phyloP scores from a whole-genome alignment of 305 asterid species.

The Fraxinus velutina region DNA sequence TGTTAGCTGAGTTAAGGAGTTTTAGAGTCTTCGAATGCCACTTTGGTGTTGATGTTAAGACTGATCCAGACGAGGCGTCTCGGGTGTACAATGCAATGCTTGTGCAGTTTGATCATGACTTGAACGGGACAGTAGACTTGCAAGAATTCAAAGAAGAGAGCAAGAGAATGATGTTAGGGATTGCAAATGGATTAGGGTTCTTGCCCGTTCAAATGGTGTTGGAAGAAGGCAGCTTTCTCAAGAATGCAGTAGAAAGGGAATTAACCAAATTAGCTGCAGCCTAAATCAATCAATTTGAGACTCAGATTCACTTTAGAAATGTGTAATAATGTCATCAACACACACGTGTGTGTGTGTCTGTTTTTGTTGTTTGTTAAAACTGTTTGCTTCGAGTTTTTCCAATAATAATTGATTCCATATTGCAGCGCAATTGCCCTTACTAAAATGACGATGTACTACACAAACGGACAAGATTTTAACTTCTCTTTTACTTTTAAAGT shows the following conservation, averaged over 20 bases:
- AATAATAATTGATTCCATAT: background rate
- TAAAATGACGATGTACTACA: background rate
- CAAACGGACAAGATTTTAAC: background rate
- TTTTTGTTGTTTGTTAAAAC: background rate
- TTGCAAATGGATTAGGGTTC: background rate
- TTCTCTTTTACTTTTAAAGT: background rate
- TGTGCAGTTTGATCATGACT: slow-evolving; percentile 3
- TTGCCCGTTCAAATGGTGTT: slow-evolving; percentile 5
- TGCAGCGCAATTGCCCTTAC: background rate
- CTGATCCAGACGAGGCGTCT: background rate
- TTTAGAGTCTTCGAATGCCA: background rate
- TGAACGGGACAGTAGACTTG: background rate
- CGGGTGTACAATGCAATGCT: background rate
- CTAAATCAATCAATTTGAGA: background rate
- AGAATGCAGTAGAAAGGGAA: slow-evolving; percentile 1
- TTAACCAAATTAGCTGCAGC: background rate
- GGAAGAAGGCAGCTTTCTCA: slow-evolving; percentile 3
- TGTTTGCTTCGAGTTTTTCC: background rate
- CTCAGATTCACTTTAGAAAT: background rate
- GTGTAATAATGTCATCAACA: background rate
- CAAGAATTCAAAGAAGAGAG: slow-evolving; percentile 4
- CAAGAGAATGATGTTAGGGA: background rate
- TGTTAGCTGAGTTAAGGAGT: background rate
- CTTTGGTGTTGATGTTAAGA: background rate
- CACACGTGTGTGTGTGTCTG: background rate